Evolutionary conservation across 805 yeast genomes (phyloP), one percentile per base, ranked within the genome.

Genomic region (Maudiozyma bulderi): DNA sequence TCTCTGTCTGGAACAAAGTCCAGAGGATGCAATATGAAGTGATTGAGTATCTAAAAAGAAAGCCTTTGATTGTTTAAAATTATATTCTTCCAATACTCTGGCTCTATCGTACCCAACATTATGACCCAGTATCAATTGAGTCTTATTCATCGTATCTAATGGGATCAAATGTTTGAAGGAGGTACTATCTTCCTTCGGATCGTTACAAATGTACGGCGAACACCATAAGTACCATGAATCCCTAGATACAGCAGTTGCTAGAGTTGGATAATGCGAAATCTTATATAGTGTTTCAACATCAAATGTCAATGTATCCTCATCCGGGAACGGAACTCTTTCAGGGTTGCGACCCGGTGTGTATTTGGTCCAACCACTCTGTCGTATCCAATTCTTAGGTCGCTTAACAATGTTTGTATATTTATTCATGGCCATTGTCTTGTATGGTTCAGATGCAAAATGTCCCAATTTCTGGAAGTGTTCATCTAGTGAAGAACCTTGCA

Each of bases 211-310:
- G 61, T 75, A 81, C 0, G 99, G 99, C 0, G 96, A 88, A 8
- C 88, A 81, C 99, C 99, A 93, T 0, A 82, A 81, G 60, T 90
- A 93, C 95, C 97, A 89, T 0, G 96, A 95, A 8, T 74, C 70
- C 0, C 73, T 62, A 0, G 96, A 80, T 1, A 75, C 81, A 9
- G 96, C 95, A 0, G 86, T 77, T 1, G 96, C 96, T 65, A 93
- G 61, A 0, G 85, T 78, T 0, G 98, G 82, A 60, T 80, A 90
- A 3, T 75, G 76, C 0, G 93, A 78, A 1, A 79, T 66, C 55
- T 86, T 82, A 66, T 88, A 90, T 59, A 90, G 62, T 0, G 84
- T 86, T 63, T 93, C 99, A 9, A 87, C 90, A 65, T 93, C 99
- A 64, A 91, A 91, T 0, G 85, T 89, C 10, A 93, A 59, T 2